A percentile compares a stretch with the other conserved stretches of the same genome.
Evolutionary conservation across 805 yeast genomes (phyloP).

Genomic region (Kazachstania bromeliacearum): DNA sequence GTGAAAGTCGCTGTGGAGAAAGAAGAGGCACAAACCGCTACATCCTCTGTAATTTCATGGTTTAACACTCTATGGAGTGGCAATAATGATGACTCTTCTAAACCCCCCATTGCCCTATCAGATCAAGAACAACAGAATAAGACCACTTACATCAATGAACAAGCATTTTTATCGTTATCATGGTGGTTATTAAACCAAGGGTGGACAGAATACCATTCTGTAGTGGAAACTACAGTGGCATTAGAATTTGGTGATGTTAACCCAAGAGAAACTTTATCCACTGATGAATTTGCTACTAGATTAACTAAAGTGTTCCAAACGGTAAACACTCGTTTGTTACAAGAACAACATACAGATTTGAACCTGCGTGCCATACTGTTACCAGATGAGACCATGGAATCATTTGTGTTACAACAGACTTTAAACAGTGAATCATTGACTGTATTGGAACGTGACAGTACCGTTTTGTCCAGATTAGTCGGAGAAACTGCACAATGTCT

Average conservation of each 20-base stretch:
- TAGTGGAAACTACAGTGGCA: constrained; percentile 48
- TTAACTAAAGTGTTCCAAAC: constrained; percentile 30
- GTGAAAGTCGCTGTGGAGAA: constrained; percentile 46
- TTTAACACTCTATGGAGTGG: constrained; percentile 3
- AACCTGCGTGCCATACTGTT: constrained; percentile 32
- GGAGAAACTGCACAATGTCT: constrained; percentile 39
- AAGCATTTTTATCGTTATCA: constrained; percentile 73
- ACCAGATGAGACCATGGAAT: constrained; percentile 39
- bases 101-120: too few relatives aligned
- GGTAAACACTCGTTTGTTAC: constrained; percentile 22
- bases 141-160: constrained; percentile 47
- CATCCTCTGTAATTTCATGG: constrained; percentile 3
- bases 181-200: constrained; percentile 95
- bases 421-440: constrained; percentile 34
- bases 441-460: constrained; percentile 17
- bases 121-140: too few relatives aligned
- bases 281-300: constrained; percentile 47
- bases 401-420: constrained; percentile 46
- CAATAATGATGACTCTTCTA: neutral
- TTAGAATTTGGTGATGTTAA: constrained; percentile 52
- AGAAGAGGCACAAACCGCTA: constrained; percentile 15
- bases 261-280: constrained; percentile 62
- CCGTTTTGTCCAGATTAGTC: constrained; percentile 31
- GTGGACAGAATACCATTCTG: constrained; percentile 48
- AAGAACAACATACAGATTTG: constrained; percentile 10